Evolutionary conservation across 73 alveolate species (phyloP).

Genomic region (Tetrahymena malaccensis): DNA sequence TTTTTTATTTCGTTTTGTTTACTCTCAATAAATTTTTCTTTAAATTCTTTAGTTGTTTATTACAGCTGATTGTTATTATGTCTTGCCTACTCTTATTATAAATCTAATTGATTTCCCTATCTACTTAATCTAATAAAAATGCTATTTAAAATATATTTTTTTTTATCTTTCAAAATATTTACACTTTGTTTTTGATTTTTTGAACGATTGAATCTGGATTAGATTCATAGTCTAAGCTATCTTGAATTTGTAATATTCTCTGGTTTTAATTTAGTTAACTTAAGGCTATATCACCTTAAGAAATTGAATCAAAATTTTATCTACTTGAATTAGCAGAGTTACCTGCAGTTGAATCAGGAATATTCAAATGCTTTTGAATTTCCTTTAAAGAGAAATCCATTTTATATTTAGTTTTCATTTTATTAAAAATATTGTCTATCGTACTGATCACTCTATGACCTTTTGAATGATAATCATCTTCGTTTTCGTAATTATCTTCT

Average conservation of each 20-base stretch:
- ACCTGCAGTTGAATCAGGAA: neutral
- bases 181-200: neutral
- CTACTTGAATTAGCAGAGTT: neutral
- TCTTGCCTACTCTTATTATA: neutral
- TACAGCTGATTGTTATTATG: neutral
- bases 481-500: neutral
- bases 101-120: neutral
- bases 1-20: neutral
- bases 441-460: neutral
- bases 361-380: neutral
- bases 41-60: neutral
- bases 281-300: neutral
- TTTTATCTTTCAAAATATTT: neutral
- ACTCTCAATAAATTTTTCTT: neutral
- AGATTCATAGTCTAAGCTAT: neutral
- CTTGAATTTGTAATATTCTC: neutral
- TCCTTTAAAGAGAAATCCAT: neutral
- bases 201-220: neutral
- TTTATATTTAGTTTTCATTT: neutral
- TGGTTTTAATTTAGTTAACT: neutral
- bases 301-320: neutral
- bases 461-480: neutral
- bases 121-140: neutral
- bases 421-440: neutral
- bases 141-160: neutral